Base-by-base conservation (phyloP, 2,329 filamentous ascomycete genomes). In the Purpureocillium takamizusanense region DNA sequence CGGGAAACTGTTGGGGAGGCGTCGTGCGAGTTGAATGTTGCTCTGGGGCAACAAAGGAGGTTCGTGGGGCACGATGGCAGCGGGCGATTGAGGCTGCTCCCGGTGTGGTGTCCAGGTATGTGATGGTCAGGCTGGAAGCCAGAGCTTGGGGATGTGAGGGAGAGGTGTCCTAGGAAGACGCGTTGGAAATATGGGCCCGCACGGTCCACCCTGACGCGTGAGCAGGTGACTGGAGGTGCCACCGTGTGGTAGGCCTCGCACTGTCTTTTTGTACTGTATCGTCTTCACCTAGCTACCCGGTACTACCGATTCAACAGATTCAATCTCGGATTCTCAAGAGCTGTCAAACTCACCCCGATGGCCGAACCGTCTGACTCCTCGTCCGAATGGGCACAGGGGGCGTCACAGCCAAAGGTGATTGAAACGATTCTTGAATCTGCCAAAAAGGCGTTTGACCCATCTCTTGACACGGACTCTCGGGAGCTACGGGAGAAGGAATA, bases 1-100 rank as follows among this genome's bases (percentile, higher is more conserved):
- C 78, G 84, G 81, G 81, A 74, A 76, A 87, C 86, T 87, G 73
- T 83, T 59, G 69, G 75, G 82, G 78, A 81, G 81, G 83, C 78
- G 78, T 68, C 66, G 73, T 83, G 85, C 83, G 46, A 43, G 36
- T 13, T 28, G n/a, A 9, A 29, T 41, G 42, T 42, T 50, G 45
- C 38, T 38, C 27, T 38, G 32, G 42, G 47, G 45, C 45, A 49
- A 48, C 62, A 67, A 75, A 72, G 71, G 70, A 70, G 60, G 53
- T 59, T 59, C 50, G 48, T 37, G 41, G 51, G 49, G 53, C 47
- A 49, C 47, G 38, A 50, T 35, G 35, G 46, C 40, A 36, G 16
- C 12, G 18, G n/a, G 13, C 29, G 16, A 18, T 40, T 15, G 29
- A 33, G 25, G 33, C 21, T 30, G 31, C 3, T 31, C 21, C 21